Conservation (phyloP, 2,329 filamentous ascomycete species). For the Aspergillus ochraceoroseus region DNA sequence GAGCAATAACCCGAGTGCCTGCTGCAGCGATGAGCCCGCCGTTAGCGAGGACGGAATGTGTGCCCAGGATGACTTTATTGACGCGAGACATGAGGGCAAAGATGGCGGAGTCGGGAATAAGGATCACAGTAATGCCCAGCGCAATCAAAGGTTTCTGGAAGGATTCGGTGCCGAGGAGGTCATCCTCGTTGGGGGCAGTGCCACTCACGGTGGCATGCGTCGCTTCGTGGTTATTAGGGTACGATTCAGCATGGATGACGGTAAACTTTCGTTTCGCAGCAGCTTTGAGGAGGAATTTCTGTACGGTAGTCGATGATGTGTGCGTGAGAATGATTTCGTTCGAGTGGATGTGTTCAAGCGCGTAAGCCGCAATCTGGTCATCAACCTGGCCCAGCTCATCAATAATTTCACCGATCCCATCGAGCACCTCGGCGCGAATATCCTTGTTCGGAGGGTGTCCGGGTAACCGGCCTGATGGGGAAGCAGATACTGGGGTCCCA, state of each 20-base stretch:
- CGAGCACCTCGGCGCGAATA: conserved; percentile 82
- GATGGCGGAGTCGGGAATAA: conserved; percentile 76
- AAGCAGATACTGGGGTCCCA: conserved; percentile 34
- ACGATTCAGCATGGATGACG: conserved; percentile 73
- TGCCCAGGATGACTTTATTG: conserved; percentile 89
- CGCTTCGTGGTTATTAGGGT: conserved; percentile 62
- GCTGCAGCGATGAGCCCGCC: conserved; percentile 79
- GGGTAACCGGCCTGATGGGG: conserved; percentile 32
- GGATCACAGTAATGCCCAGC: conserved; percentile 74
- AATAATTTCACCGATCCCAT: conserved; percentile 91
- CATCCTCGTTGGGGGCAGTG: conserved; percentile 45
- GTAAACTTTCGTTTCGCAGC: conserved; percentile 89
- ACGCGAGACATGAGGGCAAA: conserved; percentile 93
- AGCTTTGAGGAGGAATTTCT: conserved; percentile 82
- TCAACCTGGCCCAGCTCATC: conserved; percentile 92
- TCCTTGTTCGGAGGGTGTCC: conserved; percentile 50
- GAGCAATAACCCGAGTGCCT: conserved; percentile 77
- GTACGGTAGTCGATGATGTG: conserved; percentile 77
- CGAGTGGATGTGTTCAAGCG: conserved; percentile 86
- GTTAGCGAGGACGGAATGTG: conserved; percentile 81
- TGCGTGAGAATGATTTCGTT: conserved; percentile 90
- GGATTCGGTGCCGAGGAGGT: conserved; percentile 45
- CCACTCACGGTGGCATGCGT: conserved; percentile 62
- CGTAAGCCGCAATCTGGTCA: conserved; percentile 83
- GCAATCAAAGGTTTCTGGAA: conserved; percentile 74